Percentiles rank a stretch among this genome's conserved stretches.
Evolutionary conservation across 2,329 filamentous ascomycete genomes (phyloP).

Genomic region (Pyricularia sp.): DNA sequence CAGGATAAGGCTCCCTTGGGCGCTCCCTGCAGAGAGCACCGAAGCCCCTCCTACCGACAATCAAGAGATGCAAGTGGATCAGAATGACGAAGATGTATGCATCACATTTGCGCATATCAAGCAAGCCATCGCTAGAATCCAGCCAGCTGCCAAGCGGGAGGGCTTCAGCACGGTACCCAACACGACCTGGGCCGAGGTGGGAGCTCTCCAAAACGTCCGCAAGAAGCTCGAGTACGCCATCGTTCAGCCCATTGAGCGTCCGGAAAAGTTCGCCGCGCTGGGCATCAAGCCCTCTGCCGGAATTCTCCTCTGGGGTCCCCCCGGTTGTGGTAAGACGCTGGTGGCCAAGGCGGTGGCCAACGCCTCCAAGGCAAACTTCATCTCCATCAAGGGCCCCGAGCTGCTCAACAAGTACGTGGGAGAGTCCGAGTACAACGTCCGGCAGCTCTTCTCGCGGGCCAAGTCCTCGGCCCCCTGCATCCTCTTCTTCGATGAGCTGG

Average conservation of each 20-base stretch:
- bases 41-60: neutral
- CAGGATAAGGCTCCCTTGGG: neutral
- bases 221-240: conserved; percentile 78
- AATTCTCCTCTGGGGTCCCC: conserved; percentile 91
- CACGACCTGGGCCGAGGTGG: conserved; percentile 88
- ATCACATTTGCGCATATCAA: conserved; percentile 55
- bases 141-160: conserved; percentile 79
- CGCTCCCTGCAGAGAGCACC: neutral
- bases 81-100: neutral
- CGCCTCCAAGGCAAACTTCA: conserved; percentile 94
- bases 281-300: conserved; percentile 77
- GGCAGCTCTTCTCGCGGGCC: conserved; percentile 84
- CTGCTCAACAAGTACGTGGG: conserved; percentile 96
- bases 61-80: neutral
- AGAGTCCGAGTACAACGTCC: conserved; percentile 86
- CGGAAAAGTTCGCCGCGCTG: conserved; percentile 64
- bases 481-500: conserved; percentile 96
- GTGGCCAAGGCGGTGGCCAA: conserved; percentile 94
- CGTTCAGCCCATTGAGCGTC: conserved; percentile 78
- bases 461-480: conserved; percentile 83
- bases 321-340: conserved; percentile 93
- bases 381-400: conserved; percentile 93
- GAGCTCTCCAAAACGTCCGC: conserved; percentile 71
- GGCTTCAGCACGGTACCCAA: conserved; percentile 92
- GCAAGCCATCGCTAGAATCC: conserved; percentile 62